phyloP scores from a whole-genome alignment of 352 stramenopile genomes.

The Pythium periplocum region DNA sequence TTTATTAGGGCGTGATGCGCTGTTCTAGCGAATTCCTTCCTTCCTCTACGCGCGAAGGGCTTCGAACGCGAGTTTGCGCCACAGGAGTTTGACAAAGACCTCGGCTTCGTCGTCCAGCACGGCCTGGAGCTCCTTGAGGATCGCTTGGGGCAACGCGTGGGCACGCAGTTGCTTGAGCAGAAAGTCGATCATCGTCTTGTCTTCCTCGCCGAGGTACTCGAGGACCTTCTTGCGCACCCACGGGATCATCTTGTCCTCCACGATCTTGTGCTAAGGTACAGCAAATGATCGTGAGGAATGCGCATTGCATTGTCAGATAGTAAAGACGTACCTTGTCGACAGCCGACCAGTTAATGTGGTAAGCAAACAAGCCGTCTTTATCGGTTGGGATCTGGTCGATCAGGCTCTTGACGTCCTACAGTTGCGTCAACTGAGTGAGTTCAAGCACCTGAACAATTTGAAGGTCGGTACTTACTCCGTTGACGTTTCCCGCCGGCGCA shows the following conservation, averaged over 20 bases:
- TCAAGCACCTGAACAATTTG: too few relatives aligned
- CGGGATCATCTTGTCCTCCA: constrained; percentile 34
- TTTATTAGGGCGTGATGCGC: too few relatives aligned
- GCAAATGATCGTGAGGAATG: not conserved
- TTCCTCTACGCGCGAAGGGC: constrained; percentile 18
- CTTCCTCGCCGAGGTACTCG: constrained; percentile 49
- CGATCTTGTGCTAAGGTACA: constrained; percentile 12
- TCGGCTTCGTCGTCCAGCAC: constrained; percentile 50
- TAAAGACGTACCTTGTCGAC: constrained; percentile 17
- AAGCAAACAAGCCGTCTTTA: constrained; percentile 28
- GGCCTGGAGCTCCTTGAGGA: constrained; percentile 29
- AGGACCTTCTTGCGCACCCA: constrained; percentile 47
- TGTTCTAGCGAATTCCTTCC: not conserved
- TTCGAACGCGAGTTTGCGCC: constrained; percentile 52
- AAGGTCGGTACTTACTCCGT: too few relatives aligned
- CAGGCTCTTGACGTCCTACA: constrained; percentile 33
- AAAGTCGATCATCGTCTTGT: constrained; percentile 37
- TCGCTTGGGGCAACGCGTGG: constrained; percentile 18
- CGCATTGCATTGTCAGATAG: too few relatives aligned
- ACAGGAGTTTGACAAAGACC: constrained; percentile 45
- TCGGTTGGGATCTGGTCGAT: constrained; percentile 43
- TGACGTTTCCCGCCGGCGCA: constrained; percentile 6
- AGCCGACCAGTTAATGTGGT: constrained; percentile 30
- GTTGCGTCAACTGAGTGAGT: not conserved
- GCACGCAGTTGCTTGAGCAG: constrained; percentile 33